phyloP scores from a whole-genome alignment of 202 grass and related monocot species.

The Zoysia matrella region DNA sequence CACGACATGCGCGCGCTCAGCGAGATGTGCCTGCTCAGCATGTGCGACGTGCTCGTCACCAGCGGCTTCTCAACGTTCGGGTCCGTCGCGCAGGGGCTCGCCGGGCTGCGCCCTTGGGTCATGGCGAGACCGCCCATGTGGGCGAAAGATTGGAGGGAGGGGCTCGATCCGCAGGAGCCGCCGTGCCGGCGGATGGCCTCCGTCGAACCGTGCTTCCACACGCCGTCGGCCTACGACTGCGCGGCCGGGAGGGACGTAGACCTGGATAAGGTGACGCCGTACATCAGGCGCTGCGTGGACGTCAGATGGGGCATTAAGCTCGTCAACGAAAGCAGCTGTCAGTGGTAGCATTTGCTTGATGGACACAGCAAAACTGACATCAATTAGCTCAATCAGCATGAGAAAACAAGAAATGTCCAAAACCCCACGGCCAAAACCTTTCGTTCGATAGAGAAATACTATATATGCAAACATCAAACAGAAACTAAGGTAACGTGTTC shows the following conservation, averaged over 20 bases:
- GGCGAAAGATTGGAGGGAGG: background rate
- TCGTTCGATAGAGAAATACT: no score
- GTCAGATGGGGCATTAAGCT: conserved; percentile 74
- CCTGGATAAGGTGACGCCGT: conserved; percentile 45
- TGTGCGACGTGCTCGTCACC: conserved; percentile 68
- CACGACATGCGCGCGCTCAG: conserved; percentile 75
- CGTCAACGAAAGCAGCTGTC: conserved; percentile 49
- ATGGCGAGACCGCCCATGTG: conserved; percentile 50
- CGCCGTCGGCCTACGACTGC: conserved; percentile 66
- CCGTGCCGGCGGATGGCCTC: conserved; percentile 57
- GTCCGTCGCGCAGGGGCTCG: conserved; percentile 75
- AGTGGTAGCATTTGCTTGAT: conserved; percentile 17
- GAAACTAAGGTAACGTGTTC: no score
- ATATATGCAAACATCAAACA: no score
- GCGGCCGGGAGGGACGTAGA: conserved; percentile 43
- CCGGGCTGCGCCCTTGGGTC: conserved; percentile 65
- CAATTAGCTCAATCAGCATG: background rate
- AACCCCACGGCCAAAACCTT: no score
- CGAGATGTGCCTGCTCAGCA: conserved; percentile 79
- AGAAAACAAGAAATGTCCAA: no score
- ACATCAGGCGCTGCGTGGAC: conserved; percentile 68
- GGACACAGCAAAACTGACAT: background rate
- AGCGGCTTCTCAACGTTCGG: conserved; percentile 83
- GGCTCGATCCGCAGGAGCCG: conserved; percentile 1
- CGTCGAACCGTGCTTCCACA: conserved; percentile 78